Conservation (phyloP, 192 early-diverging fungal species). For the Spizellomyces sp. region DNA sequence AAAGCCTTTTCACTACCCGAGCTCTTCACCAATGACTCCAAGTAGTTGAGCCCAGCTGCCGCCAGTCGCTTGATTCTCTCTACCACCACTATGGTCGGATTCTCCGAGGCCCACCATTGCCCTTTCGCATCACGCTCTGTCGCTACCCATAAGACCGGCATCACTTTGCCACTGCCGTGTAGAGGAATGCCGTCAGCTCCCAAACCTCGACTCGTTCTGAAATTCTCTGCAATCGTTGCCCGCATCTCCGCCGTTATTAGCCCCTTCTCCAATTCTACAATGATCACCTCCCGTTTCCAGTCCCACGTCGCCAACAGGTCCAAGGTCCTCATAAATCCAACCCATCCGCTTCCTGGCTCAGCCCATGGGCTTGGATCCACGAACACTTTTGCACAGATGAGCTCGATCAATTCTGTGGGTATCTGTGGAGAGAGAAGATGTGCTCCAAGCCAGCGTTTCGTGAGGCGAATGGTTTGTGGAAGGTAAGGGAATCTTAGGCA, state of each 20-base stretch:
- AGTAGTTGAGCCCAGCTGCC: slow-evolving; percentile 57
- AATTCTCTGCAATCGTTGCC: slow-evolving; percentile 43
- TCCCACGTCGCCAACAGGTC: slow-evolving; percentile 72
- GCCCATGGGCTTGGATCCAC: slow-evolving; percentile 56
- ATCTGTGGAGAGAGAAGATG: slow-evolving; percentile 69
- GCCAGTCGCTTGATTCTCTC: slow-evolving; percentile 69
- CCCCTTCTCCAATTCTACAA: slow-evolving; percentile 74
- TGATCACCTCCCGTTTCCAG: slow-evolving; percentile 75
- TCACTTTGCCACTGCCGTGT: not conserved
- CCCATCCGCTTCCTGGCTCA: slow-evolving; percentile 64
- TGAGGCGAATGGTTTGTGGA: slow-evolving; percentile 78
- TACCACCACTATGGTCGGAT: slow-evolving; percentile 60
- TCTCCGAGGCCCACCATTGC: slow-evolving; percentile 58
- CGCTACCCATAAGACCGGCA: slow-evolving; percentile 62
- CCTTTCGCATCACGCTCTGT: slow-evolving; percentile 65
- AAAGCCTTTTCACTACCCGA: slow-evolving; percentile 37
- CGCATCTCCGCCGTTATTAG: slow-evolving; percentile 48
- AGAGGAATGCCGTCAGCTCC: not conserved
- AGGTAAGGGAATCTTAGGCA: slow-evolving; percentile 75
- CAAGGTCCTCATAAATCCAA: slow-evolving; percentile 79
- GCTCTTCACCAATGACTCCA: slow-evolving; percentile 45
- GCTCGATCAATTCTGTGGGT: slow-evolving; percentile 76
- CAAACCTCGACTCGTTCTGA: slow-evolving; percentile 31
- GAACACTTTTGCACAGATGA: slow-evolving; percentile 74
- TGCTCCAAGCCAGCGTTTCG: slow-evolving; percentile 87